Conservation (phyloP, 2,329 filamentous ascomycete genomes). For the Epichloe bromicola region DNA sequence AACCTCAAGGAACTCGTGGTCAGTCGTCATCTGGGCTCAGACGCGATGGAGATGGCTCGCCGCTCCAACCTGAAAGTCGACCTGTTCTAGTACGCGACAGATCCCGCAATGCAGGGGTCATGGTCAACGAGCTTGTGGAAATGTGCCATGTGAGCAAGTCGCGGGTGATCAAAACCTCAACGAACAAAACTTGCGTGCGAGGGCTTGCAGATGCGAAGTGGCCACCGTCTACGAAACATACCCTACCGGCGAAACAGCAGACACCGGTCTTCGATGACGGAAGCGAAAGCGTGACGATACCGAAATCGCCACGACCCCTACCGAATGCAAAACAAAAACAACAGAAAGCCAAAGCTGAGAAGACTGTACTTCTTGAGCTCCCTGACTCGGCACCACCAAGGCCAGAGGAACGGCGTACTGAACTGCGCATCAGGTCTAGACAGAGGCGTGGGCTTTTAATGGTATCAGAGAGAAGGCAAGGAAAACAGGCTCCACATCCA, state of each 20-base stretch:
- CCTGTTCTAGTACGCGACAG: too few species aligned
- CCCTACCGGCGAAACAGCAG: not conserved
- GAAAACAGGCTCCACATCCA: not conserved
- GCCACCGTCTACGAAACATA: not conserved
- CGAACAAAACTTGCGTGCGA: not conserved
- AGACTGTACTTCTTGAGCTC: not conserved
- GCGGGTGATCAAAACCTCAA: not conserved
- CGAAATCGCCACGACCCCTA: not conserved
- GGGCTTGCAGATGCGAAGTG: not conserved
- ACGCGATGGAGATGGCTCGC: not conserved
- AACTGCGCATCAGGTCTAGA: slow-evolving; percentile 33
- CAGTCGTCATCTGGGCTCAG: not conserved
- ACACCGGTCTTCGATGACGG: not conserved
- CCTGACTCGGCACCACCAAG: not conserved
- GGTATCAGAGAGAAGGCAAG: slow-evolving; percentile 23
- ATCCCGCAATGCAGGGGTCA: not conserved
- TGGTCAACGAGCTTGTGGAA: not conserved
- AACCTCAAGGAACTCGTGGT: not conserved
- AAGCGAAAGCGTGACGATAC: not conserved
- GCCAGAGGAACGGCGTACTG: slow-evolving; percentile 23
- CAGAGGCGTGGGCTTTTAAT: slow-evolving; percentile 36
- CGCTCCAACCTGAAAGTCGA: not conserved
- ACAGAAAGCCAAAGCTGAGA: not conserved
- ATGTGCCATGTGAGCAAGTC: too few species aligned
- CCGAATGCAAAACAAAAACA: not conserved